These are phyloP conservation scores for Coelastrella sp. DNA, from an alignment of 139 green algal genomes.

Conservation along the genomic window DNA sequence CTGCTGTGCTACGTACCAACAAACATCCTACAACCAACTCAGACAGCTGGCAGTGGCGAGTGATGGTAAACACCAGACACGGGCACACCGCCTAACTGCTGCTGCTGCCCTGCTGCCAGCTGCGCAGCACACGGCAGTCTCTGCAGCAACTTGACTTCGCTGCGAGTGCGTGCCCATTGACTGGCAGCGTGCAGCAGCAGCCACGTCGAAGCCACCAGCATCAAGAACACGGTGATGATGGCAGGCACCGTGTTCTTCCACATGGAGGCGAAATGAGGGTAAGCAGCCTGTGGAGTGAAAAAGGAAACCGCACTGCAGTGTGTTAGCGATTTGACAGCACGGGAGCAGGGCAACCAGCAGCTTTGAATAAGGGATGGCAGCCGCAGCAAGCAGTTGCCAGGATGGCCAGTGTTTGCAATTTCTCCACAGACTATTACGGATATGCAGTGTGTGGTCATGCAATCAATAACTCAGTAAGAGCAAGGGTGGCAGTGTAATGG, in stretches of 20 bases:
- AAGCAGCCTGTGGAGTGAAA: neutral
- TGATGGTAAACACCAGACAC: neutral
- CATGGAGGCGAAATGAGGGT: neutral
- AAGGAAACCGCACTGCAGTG: neutral
- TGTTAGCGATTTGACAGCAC: too few species aligned
- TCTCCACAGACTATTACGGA: too few species aligned
- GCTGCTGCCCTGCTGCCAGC: slow-evolving; percentile 4
- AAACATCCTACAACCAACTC: neutral
- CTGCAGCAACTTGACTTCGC: slow-evolving; percentile 28
- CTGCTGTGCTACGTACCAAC: neutral
- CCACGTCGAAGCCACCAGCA: slow-evolving; percentile 22
- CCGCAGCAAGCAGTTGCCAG: too few species aligned
- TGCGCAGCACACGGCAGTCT: slow-evolving; percentile 3
- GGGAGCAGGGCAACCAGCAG: too few species aligned
- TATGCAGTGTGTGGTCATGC: too few species aligned
- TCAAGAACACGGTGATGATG: neutral
- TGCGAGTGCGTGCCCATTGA: slow-evolving; percentile 40
- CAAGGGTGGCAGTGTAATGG: too few species aligned
- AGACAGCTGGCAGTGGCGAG: neutral
- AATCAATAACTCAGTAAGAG: too few species aligned
- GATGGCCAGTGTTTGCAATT: too few species aligned
- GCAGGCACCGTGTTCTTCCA: neutral
- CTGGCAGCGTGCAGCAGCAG: slow-evolving; percentile 44
- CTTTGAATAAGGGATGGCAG: too few species aligned
- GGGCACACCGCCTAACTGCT: neutral